Evolutionary conservation across 176 grass and related monocot species (phyloP).

Genomic region (Cocos nucifera): DNA sequence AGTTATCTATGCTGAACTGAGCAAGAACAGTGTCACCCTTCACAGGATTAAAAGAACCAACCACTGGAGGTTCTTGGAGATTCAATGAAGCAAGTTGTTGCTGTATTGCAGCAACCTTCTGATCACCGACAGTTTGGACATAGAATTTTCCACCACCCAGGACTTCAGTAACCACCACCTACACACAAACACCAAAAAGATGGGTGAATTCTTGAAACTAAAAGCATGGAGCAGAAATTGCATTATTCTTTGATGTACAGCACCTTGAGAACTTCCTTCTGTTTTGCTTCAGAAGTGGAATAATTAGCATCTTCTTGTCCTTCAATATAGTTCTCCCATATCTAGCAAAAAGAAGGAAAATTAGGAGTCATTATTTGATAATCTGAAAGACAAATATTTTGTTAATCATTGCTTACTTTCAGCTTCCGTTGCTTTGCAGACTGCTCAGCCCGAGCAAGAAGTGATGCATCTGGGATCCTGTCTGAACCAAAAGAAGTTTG

Average conservation of each 20-base stretch:
- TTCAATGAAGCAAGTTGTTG: conserved; percentile 75
- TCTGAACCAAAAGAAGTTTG: conserved; percentile 71
- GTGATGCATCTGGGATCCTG: conserved; percentile 61
- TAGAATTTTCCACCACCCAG: conserved; percentile 91
- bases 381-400: too few relatives aligned
- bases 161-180: conserved; percentile 87
- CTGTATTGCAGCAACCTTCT: conserved; percentile 70
- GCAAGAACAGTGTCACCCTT: conserved; percentile 84
- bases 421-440: conserved; percentile 86
- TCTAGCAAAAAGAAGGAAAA: conserved; percentile 32
- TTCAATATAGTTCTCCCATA: conserved; percentile 93
- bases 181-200: conserved; percentile 7
- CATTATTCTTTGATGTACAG: not conserved
- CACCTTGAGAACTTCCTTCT: conserved; percentile 96
- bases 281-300: conserved; percentile 51
- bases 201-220: conserved; percentile 2
- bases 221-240: not conserved
- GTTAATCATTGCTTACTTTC: conserved; percentile 37
- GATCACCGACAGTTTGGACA: conserved; percentile 77
- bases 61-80: conserved; percentile 68
- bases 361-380: too few relatives aligned
- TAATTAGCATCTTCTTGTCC: conserved; percentile 72
- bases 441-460: conserved; percentile 59
- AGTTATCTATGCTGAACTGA: conserved; percentile 82
- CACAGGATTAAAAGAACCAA: conserved; percentile 86